Evolutionary conservation across 257 asterid genomes (phyloP).

Genomic region (Jasminum sambac): DNA sequence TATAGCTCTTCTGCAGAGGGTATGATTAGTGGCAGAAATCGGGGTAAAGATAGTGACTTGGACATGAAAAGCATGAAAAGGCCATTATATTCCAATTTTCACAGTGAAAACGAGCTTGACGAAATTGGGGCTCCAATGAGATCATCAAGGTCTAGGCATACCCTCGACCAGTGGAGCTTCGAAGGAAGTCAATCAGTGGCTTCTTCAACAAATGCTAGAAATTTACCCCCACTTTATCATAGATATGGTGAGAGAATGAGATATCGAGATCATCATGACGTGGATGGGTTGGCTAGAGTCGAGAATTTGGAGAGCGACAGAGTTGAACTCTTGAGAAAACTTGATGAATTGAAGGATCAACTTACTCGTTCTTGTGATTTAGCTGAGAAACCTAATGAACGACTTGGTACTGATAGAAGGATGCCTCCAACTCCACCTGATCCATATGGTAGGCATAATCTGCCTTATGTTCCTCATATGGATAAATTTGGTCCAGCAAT

Average conservation of each 20-base stretch:
- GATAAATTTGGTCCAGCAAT: slow-evolving; percentile 41
- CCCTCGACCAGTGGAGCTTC: slow-evolving; percentile 32
- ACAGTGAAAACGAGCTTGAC: slow-evolving; percentile 33
- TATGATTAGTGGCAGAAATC: slow-evolving; percentile 30
- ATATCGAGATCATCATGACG: slow-evolving; percentile 43
- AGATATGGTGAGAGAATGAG: slow-evolving; percentile 46
- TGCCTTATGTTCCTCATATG: slow-evolving; percentile 39
- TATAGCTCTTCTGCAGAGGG: slow-evolving; percentile 32
- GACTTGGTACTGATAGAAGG: slow-evolving; percentile 34
- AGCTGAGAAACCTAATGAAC: slow-evolving; percentile 52
- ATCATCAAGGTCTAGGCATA: slow-evolving; percentile 49
- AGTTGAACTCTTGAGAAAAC: slow-evolving; percentile 75
- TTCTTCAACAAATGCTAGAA: slow-evolving; percentile 31
- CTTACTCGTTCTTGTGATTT: slow-evolving; percentile 64
- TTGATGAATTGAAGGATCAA: slow-evolving; percentile 75
- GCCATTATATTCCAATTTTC: slow-evolving; percentile 34
- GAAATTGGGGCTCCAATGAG: slow-evolving; percentile 42
- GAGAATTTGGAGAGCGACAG: slow-evolving; percentile 65
- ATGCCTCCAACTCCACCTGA: slow-evolving; percentile 43
- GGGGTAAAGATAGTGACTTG: slow-evolving; percentile 31
- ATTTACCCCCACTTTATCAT: slow-evolving; percentile 43
- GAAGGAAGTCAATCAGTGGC: slow-evolving; percentile 33
- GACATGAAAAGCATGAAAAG: slow-evolving; percentile 36
- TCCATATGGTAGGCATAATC: slow-evolving; percentile 44
- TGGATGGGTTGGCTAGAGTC: slow-evolving; percentile 52